Evolutionary conservation across 2,329 filamentous ascomycete genomes (phyloP).

Genomic region (Pseudogymnoascus verrucosus): DNA sequence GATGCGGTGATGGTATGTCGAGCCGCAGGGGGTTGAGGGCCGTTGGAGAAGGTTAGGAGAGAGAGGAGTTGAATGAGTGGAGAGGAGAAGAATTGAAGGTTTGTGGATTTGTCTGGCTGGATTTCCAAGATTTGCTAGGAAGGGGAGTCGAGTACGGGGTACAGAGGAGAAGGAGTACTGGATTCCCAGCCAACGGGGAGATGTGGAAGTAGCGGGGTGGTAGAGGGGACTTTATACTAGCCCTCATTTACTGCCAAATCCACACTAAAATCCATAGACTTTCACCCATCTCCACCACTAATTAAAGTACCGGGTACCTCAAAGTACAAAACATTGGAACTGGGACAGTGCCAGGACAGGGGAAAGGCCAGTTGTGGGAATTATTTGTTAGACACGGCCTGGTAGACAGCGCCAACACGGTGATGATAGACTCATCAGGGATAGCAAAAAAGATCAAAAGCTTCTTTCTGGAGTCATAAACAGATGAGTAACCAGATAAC

Average conservation of each 20-base stretch:
- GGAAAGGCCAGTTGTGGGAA: conserved; percentile 1
- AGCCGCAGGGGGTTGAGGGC: not conserved
- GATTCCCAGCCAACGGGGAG: not conserved
- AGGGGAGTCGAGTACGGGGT: not conserved
- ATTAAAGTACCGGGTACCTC: not conserved
- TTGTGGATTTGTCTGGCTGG: not conserved
- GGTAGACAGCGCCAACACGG: not conserved
- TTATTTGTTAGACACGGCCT: not conserved
- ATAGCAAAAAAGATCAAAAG: not conserved
- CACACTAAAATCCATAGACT: not conserved
- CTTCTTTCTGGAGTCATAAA: not conserved
- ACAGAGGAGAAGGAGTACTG: not conserved
- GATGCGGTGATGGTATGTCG: not conserved
- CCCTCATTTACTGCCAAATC: not conserved
- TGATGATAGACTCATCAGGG: not conserved
- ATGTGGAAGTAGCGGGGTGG: not conserved
- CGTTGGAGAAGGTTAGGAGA: not conserved
- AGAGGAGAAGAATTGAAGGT: not conserved
- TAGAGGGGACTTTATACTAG: not conserved
- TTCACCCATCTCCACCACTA: not conserved
- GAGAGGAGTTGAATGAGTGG: not conserved
- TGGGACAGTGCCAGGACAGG: not conserved
- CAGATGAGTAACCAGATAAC: not conserved
- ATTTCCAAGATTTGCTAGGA: conserved; percentile 3
- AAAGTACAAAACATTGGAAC: not conserved